phyloP scores from a whole-genome alignment of 305 asterid genomes.

The Ruellia speciosa region DNA sequence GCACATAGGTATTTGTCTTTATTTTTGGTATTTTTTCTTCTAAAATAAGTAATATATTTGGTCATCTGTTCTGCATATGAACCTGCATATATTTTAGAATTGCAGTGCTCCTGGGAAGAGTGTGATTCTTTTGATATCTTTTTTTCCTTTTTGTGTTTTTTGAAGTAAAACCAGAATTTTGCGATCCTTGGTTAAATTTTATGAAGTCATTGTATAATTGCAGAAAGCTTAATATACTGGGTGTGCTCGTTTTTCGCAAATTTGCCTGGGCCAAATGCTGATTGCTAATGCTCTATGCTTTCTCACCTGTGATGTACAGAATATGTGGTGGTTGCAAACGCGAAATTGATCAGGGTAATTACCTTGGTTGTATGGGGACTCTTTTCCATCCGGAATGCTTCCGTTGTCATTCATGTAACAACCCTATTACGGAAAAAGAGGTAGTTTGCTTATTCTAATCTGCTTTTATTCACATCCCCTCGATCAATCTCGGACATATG shows the following conservation, averaged over 20 bases:
- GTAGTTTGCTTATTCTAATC: conserved; percentile 29
- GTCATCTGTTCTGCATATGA: too few species aligned
- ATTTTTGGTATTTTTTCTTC: too few species aligned
- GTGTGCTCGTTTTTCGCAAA: background rate
- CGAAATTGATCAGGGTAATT: conserved; percentile 74
- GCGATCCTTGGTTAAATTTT: background rate
- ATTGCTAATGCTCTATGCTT: conserved; percentile 3
- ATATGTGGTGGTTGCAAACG: conserved; percentile 75
- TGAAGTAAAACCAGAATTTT: background rate
- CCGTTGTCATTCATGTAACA: conserved; percentile 68
- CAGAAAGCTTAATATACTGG: background rate
- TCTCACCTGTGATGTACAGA: conserved; percentile 36
- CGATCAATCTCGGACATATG: too few species aligned
- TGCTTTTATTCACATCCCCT: background rate
- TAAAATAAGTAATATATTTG: too few species aligned
- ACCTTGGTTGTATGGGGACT: conserved; percentile 89
- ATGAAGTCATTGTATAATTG: background rate
- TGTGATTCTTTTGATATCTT: too few species aligned
- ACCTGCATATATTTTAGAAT: too few species aligned
- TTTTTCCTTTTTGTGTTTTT: background rate
- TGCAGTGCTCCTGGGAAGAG: too few species aligned
- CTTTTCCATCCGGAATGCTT: conserved; percentile 94
- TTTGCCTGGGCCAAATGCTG: background rate
- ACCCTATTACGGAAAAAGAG: conserved; percentile 88
- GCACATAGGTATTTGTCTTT: conserved; percentile 38